These are phyloP conservation scores for Xylaria longipes DNA, from an alignment of 495 filamentous ascomycete species.

Conservation along the genomic window DNA sequence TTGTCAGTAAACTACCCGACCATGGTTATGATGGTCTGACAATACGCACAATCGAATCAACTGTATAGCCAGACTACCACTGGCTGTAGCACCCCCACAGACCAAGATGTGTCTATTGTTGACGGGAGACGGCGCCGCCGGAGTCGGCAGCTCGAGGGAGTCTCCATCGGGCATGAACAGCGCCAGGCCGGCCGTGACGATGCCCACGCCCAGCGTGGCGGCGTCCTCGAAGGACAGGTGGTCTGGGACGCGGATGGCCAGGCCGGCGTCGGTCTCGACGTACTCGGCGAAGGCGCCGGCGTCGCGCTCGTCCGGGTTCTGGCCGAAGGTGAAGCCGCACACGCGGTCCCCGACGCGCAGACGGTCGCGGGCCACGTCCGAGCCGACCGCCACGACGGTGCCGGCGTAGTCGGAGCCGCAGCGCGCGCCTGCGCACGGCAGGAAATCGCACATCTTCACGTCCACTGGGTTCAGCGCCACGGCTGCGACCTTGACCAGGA, in stretches of 20 bases:
- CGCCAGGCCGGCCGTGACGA: neutral
- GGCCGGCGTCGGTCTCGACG: neutral
- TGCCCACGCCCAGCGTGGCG: neutral
- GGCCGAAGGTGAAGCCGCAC: neutral
- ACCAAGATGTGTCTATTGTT: no score
- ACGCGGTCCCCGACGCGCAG: neutral
- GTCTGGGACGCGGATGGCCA: neutral
- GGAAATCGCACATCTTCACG: neutral
- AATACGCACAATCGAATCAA: neutral
- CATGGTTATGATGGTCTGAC: neutral
- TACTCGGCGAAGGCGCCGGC: neutral
- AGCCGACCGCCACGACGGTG: neutral
- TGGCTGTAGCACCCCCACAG: neutral
- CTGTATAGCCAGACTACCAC: neutral
- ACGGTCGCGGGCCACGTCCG: neutral
- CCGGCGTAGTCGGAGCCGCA: neutral
- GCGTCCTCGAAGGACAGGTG: neutral
- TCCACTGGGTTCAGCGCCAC: neutral
- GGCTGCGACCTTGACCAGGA: no score
- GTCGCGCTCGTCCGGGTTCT: neutral
- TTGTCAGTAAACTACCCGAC: no score
- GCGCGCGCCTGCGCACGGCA: neutral
- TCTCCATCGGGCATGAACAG: neutral
- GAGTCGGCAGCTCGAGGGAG: no score
- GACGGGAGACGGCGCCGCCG: no score